Evolutionary conservation across 805 yeast genomes (phyloP).

Genomic region (Candida methanosorbosa): DNA sequence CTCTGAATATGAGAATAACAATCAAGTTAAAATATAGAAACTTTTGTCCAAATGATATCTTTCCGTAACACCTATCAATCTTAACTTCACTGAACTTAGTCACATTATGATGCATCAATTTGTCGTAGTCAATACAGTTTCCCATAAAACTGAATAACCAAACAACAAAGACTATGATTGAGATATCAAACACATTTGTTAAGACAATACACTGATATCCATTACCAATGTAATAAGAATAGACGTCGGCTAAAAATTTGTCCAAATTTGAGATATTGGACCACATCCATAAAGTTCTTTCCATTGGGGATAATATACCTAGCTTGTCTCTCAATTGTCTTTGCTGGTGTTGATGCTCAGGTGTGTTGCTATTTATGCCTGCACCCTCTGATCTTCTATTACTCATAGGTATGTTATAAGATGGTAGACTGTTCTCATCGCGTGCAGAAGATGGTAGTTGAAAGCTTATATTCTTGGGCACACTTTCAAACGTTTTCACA

Average conservation of each 20-base stretch:
- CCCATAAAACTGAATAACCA: conserved; percentile 70
- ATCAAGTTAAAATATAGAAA: conserved; percentile 56
- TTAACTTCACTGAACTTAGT: conserved; percentile 35
- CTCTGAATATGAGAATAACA: conserved; percentile 41
- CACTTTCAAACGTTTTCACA: conserved; percentile 13
- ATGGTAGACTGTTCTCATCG: conserved; percentile 3
- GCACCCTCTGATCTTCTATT: background rate
- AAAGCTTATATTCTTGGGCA: conserved; percentile 14
- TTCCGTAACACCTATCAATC: conserved; percentile 37
- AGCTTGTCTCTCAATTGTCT: conserved; percentile 20
- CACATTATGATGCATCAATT: conserved; percentile 16
- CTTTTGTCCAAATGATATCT: conserved; percentile 40
- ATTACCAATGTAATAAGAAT: conserved; percentile 75
- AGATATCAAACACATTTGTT: conserved; percentile 54
- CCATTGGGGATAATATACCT: conserved; percentile 49
- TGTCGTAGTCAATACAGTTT: conserved; percentile 65
- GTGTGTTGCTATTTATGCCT: background rate
- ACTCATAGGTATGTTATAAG: background rate
- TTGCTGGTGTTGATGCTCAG: conserved; percentile 8
- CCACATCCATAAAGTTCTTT: conserved; percentile 91
- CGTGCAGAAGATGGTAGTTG: conserved; percentile 12
- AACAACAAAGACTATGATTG: conserved; percentile 73
- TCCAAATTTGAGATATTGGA: conserved; percentile 92
- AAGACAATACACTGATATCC: conserved; percentile 77
- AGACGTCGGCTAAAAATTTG: conserved; percentile 73